These are phyloP conservation scores for Conoideocrella luteorostrata DNA, from an alignment of 2,329 filamentous ascomycete genomes.

Conservation along the genomic window DNA sequence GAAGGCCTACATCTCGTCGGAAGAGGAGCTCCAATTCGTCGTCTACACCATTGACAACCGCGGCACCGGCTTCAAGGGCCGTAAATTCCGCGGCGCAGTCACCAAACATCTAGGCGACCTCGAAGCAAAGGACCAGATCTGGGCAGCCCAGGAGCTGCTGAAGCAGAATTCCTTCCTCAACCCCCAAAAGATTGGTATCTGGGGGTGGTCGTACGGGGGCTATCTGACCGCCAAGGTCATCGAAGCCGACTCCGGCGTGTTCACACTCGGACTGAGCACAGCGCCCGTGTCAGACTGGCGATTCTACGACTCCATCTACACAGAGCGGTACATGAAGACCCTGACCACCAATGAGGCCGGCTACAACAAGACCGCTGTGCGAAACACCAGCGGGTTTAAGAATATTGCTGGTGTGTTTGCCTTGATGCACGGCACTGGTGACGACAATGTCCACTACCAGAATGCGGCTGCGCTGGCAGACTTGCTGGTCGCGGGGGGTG, in stretches of 20 bases:
- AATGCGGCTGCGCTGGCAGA: conserved; percentile 57
- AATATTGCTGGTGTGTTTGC: conserved; percentile 53
- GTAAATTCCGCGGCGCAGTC: conserved; percentile 54
- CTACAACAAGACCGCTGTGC: conserved; percentile 56
- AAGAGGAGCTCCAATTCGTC: conserved; percentile 61
- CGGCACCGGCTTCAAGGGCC: conserved; percentile 59
- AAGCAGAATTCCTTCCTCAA: conserved; percentile 49
- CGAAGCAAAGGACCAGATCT: conserved; percentile 62
- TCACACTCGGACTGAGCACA: conserved; percentile 56
- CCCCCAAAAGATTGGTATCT: conserved; percentile 54
- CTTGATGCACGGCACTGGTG: conserved; percentile 60
- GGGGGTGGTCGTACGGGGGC: conserved; percentile 64
- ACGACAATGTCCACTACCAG: conserved; percentile 69
- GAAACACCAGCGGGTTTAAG: conserved; percentile 53
- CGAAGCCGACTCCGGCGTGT: conserved; percentile 53
- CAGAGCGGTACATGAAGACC: conserved; percentile 67
- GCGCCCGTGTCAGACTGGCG: conserved; percentile 64
- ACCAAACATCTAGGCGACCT: conserved; percentile 54
- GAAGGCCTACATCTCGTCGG: conserved; percentile 58
- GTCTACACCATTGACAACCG: conserved; percentile 64
- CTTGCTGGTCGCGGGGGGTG: conserved; percentile 50
- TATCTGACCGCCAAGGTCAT: conserved; percentile 62
- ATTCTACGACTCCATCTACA: conserved; percentile 67
- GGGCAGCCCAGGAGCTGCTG: conserved; percentile 53
- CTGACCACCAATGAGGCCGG: conserved; percentile 48